Base-by-base conservation (phyloP, 495 filamentous ascomycete genomes). In the Penicillium mononematosum region DNA sequence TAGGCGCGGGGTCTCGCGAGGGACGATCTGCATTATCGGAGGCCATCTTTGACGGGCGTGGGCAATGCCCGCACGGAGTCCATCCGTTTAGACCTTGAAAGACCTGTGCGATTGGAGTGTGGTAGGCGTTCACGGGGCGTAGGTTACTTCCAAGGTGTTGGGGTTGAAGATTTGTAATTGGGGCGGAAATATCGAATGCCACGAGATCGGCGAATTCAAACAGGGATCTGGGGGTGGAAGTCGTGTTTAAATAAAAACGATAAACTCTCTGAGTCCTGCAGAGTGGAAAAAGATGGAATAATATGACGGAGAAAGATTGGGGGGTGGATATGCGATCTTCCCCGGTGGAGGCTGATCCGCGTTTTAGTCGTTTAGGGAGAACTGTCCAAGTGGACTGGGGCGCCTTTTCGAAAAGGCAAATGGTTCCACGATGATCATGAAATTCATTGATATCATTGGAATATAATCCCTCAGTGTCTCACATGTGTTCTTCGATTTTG, bases 301-400 rank as follows among this genome's bases (percentile, higher is more conserved):
- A 56, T 59, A 50, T 39, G 32, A 27, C 22, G 25, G 32, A 29
- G 29, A 25, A 27, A 45, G 14, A 27, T 43, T 48, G 56, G 56
- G 60, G 51, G 47, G 53, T 62, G 60, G 63, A 57, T 58, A 59
- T 52, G 44, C 22, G 58, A 59, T 61, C 63, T 58, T 39, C 63
- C 31, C 52, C 54, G 43, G 65, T 62, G 63, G 62, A 63, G 58
- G 60, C 60, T 59, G 66, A 68, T 68, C 63, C 58, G 58, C 66
- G 45, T 39, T 59, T 45, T 58, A 61, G 51, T 52, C 46, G 34
- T 55, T 41, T 45, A 22, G 24, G 25, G 45, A 53, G 49, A 53
- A 41, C 49, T 53, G 31, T 9, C 42, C 29, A 29, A 10, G 51
- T 44, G 24, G 38, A 43, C 44, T 41, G 45, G 45, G 45, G 44